A percentile compares a stretch with the other conserved stretches of the same genome.
Conservation (phyloP, 2,329 filamentous ascomycete species). For the Hypomyces rosellus region DNA sequence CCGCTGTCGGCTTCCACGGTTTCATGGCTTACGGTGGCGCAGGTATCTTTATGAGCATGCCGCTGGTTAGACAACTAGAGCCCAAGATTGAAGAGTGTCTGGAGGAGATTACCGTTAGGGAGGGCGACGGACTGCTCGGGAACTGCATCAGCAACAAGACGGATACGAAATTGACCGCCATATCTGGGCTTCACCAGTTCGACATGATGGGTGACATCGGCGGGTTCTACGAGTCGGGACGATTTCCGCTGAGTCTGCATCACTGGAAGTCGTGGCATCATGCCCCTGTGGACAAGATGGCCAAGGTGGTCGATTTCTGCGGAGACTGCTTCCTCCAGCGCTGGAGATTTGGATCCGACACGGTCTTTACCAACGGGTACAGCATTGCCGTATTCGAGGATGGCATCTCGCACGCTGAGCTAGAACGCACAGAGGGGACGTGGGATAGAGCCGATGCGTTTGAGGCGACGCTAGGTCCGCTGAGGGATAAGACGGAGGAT, state of each 20-base stretch:
- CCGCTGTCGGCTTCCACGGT: constrained; percentile 46
- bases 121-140: constrained; percentile 51
- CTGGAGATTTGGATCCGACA: constrained; percentile 42
- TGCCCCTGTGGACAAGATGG: constrained; percentile 27
- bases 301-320: constrained; percentile 33
- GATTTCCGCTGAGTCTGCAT: constrained; percentile 50
- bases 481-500: constrained; percentile 31
- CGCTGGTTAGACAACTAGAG: constrained; percentile 43
- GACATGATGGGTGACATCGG: constrained; percentile 49
- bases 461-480: constrained; percentile 48
- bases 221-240: constrained; percentile 55
- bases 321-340: constrained; percentile 54
- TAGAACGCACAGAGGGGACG: constrained; percentile 46
- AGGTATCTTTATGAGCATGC: constrained; percentile 51
- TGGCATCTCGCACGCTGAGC: constrained; percentile 33
- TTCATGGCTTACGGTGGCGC: constrained; percentile 57
- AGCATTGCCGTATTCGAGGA: constrained; percentile 45
- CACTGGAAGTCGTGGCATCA: constrained; percentile 59
- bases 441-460: constrained; percentile 45
- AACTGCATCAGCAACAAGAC: constrained; percentile 53
- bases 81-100: constrained; percentile 44
- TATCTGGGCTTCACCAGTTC: constrained; percentile 52
- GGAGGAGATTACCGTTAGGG: constrained; percentile 30
- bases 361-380: constrained; percentile 53
- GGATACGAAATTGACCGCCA: constrained; percentile 45